Conservation (phyloP, 306 rosid species). For the Macrotyloma uniflorum region DNA sequence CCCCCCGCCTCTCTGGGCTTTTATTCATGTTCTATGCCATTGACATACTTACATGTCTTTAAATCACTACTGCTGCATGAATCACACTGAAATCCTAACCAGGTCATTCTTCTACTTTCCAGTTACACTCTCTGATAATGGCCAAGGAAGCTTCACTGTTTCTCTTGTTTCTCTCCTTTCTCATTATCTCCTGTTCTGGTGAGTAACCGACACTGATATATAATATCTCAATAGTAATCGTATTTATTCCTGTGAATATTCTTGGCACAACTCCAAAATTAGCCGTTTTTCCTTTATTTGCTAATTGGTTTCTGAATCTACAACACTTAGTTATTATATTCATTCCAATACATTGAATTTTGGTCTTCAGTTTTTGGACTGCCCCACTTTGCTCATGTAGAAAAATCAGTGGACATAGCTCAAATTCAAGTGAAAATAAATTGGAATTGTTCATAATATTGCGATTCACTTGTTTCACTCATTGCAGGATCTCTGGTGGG, state of each 20-base stretch:
- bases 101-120: slow-evolving; percentile 37
- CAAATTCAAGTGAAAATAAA: slow-evolving; percentile 2
- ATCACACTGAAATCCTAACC: slow-evolving; percentile 43
- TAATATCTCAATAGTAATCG: slow-evolving; percentile 8
- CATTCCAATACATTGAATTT: slow-evolving; percentile 11
- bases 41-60: slow-evolving; percentile 43
- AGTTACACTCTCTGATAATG: slow-evolving; percentile 51
- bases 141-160: slow-evolving; percentile 59
- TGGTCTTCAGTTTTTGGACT: slow-evolving; percentile 8
- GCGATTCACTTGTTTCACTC: slow-evolving; percentile 8
- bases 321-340: background rate
- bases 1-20: slow-evolving; percentile 38
- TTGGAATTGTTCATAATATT: slow-evolving; percentile 25
- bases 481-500: slow-evolving; percentile 63
- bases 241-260: slow-evolving; percentile 9
- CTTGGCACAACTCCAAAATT: background rate
- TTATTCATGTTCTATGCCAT: slow-evolving; percentile 40
- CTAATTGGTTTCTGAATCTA: slow-evolving; percentile 27
- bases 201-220: slow-evolving; percentile 32
- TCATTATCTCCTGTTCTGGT: slow-evolving; percentile 66
- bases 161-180: slow-evolving; percentile 60
- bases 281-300: background rate
- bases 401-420: background rate
- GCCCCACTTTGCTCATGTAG: background rate
- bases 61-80: slow-evolving; percentile 47